Evolutionary conservation across 2,329 filamentous ascomycete species (phyloP), one percentile per base, ranked within the genome.

Genomic region (Saccharata proteae): DNA sequence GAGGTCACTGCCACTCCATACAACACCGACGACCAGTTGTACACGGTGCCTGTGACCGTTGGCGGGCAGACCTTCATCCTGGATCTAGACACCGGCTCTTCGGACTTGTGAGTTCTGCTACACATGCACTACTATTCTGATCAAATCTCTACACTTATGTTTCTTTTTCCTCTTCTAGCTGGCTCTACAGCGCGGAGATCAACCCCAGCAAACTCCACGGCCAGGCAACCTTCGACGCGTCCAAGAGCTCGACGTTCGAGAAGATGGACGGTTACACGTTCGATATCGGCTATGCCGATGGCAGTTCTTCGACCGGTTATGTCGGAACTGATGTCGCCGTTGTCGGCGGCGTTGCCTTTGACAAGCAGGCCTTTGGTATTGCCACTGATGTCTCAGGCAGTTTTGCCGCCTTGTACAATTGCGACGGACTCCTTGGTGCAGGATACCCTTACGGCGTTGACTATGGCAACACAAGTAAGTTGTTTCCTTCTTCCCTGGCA

Each of bases 21-120:
- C n/a, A 71, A 76, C 40, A 56, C 67, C 26, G 72, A 75, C 42
- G 79, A 80, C 45, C 63, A 70, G 28, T 73, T 82, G 37, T 86
- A 81, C 45, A 65, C 86, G 9, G 69, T 74, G 1, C 75, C 76
- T 0, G 73, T 83, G 31, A 66, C 50, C n/a, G 69, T 84, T 40
- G 79, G 79, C 37, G 75, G 74, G 4, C 78, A 83, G 55, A 67
- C 64, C 4, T 45, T 84, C 35, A 71, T 74, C 46, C 57, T 84
- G 49, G 72, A 81, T 50, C 80, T 84, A 47, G 79, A 84, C 54
- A 78, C 76, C n/a, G 79, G 79, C 35, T 82, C 77, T 2, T 70
- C 78, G 9, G 79, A 83, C 52, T 64, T 81, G 59, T 73, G 64
- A 48, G 24, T 8, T 26, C 20, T 22, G 8, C 13, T 13, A 26